Percentiles rank a stretch among this genome's conserved stretches.
Conservation (phyloP, 2,329 filamentous ascomycete species). For the Hypomyces perniciosus region DNA sequence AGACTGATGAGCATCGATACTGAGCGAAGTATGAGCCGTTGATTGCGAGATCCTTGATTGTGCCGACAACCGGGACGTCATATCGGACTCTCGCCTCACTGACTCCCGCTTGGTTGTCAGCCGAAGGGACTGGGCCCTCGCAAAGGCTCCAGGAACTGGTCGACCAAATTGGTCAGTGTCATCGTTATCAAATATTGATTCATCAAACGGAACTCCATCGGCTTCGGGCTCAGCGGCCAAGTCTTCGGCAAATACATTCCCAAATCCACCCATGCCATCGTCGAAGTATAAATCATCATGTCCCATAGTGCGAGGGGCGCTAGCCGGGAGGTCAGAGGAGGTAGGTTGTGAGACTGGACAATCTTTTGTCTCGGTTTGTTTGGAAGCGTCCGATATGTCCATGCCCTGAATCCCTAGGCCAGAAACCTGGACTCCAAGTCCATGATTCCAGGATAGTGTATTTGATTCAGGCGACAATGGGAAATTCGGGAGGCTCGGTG, state of each 20-base stretch:
- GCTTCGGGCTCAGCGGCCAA: constrained; percentile 36
- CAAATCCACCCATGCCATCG: constrained; percentile 50
- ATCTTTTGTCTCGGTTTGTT: constrained; percentile 2
- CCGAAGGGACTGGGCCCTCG: constrained; percentile 43
- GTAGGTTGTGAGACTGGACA: not conserved
- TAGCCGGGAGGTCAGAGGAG: constrained; percentile 12
- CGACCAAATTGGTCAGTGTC: constrained; percentile 58
- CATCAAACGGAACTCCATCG: constrained; percentile 58
- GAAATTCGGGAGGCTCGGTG: constrained; percentile 20
- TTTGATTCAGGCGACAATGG: constrained; percentile 8
- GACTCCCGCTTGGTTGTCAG: constrained; percentile 24
- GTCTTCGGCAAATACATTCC: constrained; percentile 41
- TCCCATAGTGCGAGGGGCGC: constrained; percentile 10
- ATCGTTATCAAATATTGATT: constrained; percentile 66
- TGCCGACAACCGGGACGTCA: constrained; percentile 39
- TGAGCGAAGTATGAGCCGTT: constrained; percentile 49
- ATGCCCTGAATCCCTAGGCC: constrained; percentile 41
- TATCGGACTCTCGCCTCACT: constrained; percentile 41
- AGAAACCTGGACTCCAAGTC: constrained; percentile 19
- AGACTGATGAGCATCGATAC: constrained; percentile 22
- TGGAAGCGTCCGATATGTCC: constrained; percentile 13
- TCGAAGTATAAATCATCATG: constrained; percentile 67
- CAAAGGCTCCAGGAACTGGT: constrained; percentile 53
- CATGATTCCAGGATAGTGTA: not conserved
- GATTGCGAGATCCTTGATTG: constrained; percentile 40